A percentile compares a stretch with the other conserved stretches of the same genome.
phyloP scores from a whole-genome alignment of 169 alveolate species.

The Toxoplasma gondii region DNA sequence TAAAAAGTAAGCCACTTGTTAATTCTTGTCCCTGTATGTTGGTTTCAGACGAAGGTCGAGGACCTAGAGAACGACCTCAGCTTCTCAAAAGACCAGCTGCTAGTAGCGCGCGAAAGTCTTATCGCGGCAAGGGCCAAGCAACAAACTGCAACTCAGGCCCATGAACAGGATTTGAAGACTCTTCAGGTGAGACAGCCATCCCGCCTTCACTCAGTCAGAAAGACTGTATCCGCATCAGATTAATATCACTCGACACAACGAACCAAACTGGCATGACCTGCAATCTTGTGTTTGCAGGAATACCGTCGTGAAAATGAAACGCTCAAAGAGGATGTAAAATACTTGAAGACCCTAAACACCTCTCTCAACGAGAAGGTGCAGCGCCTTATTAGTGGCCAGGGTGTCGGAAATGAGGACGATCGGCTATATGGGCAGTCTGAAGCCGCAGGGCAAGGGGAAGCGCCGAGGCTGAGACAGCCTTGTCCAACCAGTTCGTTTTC shows the following conservation, averaged over 20 bases:
- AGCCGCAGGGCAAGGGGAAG: background rate
- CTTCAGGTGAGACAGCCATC: constrained; percentile 13
- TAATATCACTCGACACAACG: background rate
- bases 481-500: background rate
- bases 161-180: constrained; percentile 39
- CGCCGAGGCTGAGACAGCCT: background rate
- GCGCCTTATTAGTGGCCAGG: background rate
- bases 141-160: constrained; percentile 40
- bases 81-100: constrained; percentile 37
- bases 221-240: background rate
- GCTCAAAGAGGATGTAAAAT: constrained; percentile 26
- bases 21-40: background rate
- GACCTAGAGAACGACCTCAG: constrained; percentile 30
- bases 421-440: background rate
- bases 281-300: background rate
- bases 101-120: constrained; percentile 36
- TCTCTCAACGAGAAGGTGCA: constrained; percentile 44
- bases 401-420: background rate
- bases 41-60: background rate
- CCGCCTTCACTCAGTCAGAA: background rate
- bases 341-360: constrained; percentile 2
- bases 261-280: background rate
- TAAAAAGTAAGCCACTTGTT: background rate
- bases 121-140: constrained; percentile 43
- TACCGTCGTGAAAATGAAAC: constrained; percentile 31